Evolutionary conservation across 345 rosid genomes (phyloP).

Genomic region (Murraya paniculata): DNA sequence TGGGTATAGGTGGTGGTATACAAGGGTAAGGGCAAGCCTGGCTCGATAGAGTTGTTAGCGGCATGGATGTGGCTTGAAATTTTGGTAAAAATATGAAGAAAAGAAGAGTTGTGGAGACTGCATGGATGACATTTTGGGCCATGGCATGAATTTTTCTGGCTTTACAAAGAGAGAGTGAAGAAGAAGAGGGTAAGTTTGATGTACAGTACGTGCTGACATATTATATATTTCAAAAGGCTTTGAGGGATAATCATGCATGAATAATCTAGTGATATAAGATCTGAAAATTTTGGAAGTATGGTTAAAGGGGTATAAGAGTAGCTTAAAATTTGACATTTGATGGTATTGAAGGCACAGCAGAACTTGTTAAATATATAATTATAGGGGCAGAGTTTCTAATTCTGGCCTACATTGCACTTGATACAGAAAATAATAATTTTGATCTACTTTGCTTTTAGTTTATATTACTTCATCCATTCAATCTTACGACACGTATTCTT

Average conservation of each 20-base stretch:
- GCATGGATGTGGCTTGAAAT: conserved; percentile 10
- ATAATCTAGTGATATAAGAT: background rate
- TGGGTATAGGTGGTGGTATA: conserved; percentile 33
- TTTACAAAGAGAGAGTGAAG: background rate
- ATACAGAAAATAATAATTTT: background rate
- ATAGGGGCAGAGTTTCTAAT: background rate
- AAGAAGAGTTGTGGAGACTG: background rate
- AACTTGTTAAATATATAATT: background rate
- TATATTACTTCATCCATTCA: too few species aligned
- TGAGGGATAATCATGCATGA: background rate
- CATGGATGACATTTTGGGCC: conserved; percentile 14
- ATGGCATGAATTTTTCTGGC: background rate
- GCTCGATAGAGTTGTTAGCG: conserved; percentile 9
- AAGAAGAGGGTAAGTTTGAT: background rate
- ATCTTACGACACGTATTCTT: too few species aligned
- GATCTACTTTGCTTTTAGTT: too few species aligned
- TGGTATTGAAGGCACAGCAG: background rate
- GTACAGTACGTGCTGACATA: conserved; percentile 15
- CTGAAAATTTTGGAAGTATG: background rate
- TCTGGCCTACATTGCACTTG: background rate
- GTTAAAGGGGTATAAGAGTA: too few species aligned
- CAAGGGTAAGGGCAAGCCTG: conserved; percentile 35
- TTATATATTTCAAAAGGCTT: background rate
- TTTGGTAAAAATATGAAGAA: conserved; percentile 8
- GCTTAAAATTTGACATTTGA: background rate